Evolutionary conservation across 176 grass and related monocot species (phyloP), one percentile per base, ranked within the genome.

Genomic region (Cymbopogon citratus): DNA sequence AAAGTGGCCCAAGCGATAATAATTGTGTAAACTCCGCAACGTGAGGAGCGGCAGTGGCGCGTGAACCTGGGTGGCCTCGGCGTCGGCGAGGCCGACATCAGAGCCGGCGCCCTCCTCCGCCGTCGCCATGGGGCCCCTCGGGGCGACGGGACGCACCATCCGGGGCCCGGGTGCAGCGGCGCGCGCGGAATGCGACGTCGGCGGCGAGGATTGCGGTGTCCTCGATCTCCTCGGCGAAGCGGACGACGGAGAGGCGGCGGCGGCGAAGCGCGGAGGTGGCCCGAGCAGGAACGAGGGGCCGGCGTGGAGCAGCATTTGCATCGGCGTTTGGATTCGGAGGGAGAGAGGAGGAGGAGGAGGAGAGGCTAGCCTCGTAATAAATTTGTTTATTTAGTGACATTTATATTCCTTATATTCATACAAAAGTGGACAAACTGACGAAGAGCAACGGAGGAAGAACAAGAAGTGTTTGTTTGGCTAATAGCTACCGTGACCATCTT

Each of bases 231-330:
- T 21, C 61, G 62, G 60, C 12, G 76, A 61, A 2, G 75, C 38
- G 1, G 80, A 61, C 4, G 77, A 66, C 16, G 74, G 4, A 28
- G 28, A 26, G 29, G 83, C 26, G 12, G 83, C 18, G 65, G 33
- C 24, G 63, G 41, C 28, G 14, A 48, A 2, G 77, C 24, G 87
- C 38, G 38, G 81, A 2, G 81, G 48, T 21, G 13, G 45, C 16
- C 48, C 39, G 33, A 74, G 11, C 69, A 49, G 36, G 76, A 75
- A 62, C 29, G 33, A 1, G 63, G 71, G 23, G 8, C 33, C 52
- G 33, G 56, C 40, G 64, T 70, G 77, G 52, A 89, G 77, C 71
- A 84, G 51, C 87, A 69, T 80, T 36, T 45, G 69, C 81, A 51
- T 61, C 64, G 6, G 64, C 72, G 40, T 38, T 75, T 69, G 79